Conservation (phyloP, 306 rosid species). For the Acacia acuminata region DNA sequence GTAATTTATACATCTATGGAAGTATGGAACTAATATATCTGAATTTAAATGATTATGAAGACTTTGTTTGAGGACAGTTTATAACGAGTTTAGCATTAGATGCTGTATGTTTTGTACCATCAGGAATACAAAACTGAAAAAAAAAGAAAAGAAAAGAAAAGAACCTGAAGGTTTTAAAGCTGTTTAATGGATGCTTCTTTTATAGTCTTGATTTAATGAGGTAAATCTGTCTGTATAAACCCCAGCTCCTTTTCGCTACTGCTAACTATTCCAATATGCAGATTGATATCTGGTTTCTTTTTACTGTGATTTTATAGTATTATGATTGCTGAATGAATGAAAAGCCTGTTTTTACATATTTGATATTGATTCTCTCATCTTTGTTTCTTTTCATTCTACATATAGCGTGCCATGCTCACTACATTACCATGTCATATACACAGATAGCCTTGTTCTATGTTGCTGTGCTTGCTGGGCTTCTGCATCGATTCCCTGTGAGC, state of each 20-base stretch:
- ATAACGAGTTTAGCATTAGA: neutral
- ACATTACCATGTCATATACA: slow-evolving; percentile 27
- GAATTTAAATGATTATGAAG: neutral
- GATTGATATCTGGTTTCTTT: slow-evolving; percentile 1
- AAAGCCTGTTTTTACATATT: neutral
- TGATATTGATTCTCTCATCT: neutral
- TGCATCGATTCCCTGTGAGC: slow-evolving; percentile 81
- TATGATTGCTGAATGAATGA: slow-evolving; percentile 14
- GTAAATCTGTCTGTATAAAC: neutral
- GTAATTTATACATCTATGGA: neutral
- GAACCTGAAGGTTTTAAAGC: neutral
- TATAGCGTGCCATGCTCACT: slow-evolving; percentile 34
- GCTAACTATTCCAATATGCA: neutral
- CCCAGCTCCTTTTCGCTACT: slow-evolving; percentile 8
- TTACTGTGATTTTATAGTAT: neutral
- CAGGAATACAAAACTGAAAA: neutral
- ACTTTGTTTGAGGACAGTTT: neutral
- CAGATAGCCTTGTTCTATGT: slow-evolving; percentile 93
- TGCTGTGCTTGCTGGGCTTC: slow-evolving; percentile 87
- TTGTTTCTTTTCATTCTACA: slow-evolving; percentile 8
- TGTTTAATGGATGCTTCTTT: slow-evolving; percentile 15
- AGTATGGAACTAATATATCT: neutral
- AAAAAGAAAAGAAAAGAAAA: neutral
- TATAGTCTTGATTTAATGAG: slow-evolving; percentile 11
- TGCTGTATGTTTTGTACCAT: neutral